Evolutionary conservation across 192 early-diverging fungal species (phyloP).

Genomic region (Dissophora globulifera): DNA sequence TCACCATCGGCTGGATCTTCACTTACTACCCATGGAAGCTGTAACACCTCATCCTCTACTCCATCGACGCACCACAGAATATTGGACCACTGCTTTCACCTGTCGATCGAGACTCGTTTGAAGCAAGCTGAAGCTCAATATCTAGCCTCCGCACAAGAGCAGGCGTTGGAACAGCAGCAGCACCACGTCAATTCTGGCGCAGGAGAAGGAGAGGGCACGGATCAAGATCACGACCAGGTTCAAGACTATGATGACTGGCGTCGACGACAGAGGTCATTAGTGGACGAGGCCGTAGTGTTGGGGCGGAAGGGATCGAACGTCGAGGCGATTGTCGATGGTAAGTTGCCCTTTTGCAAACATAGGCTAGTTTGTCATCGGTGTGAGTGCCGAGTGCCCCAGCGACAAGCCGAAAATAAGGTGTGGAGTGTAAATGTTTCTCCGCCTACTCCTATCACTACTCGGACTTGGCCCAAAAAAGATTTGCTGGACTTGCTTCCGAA

Average conservation of each 20-base stretch:
- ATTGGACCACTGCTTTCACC: conserved; percentile 59
- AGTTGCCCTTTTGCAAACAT: background rate
- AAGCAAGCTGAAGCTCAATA: conserved; percentile 62
- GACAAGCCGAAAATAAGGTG: too few species aligned
- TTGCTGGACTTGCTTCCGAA: too few species aligned
- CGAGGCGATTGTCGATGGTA: conserved; percentile 51
- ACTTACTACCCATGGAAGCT: background rate
- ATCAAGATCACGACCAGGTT: background rate
- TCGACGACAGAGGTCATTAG: conserved; percentile 26
- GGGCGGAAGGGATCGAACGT: conserved; percentile 46
- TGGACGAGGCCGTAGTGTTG: conserved; percentile 45
- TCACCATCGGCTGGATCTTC: conserved; percentile 10
- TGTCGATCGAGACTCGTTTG: conserved; percentile 64
- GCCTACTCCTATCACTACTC: background rate
- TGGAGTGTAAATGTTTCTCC: too few species aligned
- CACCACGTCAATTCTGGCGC: background rate
- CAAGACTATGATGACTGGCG: conserved; percentile 28
- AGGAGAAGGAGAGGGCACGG: background rate
- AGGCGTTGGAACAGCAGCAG: conserved; percentile 31
- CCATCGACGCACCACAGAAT: conserved; percentile 62
- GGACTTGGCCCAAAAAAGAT: conserved; percentile 21
- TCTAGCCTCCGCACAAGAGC: conserved; percentile 50
- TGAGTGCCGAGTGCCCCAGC: too few species aligned
- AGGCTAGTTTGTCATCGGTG: too few species aligned
- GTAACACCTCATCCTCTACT: background rate